A percentile compares a stretch with the other conserved stretches of the same genome.
phyloP scores from a whole-genome alignment of 345 rosid genomes.

The Acer negundo region DNA sequence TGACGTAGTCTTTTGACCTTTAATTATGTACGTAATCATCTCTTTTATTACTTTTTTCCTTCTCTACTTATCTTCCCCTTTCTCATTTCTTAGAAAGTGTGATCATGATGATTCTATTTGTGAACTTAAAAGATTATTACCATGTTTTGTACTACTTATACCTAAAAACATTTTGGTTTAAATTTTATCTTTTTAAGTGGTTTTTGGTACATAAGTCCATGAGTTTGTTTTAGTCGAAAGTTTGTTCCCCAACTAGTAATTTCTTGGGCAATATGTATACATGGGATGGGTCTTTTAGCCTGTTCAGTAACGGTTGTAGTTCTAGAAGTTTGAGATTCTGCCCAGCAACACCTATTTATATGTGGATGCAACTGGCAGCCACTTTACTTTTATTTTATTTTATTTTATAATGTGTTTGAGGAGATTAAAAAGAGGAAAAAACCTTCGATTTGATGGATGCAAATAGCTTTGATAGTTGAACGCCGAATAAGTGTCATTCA shows the following conservation, averaged over 20 bases:
- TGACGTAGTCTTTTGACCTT: neutral
- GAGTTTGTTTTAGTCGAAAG: too few relatives aligned
- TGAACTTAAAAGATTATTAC: neutral
- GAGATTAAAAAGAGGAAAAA: neutral
- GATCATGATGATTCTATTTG: neutral
- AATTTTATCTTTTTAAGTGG: neutral
- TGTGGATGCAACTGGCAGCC: slow-evolving; percentile 19
- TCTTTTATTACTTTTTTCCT: neutral
- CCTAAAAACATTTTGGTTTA: neutral
- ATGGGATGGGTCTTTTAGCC: slow-evolving; percentile 15
- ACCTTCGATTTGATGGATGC: too few relatives aligned
- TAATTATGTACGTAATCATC: neutral
- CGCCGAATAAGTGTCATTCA: too few relatives aligned
- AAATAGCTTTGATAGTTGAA: too few relatives aligned
- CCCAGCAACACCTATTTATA: slow-evolving; percentile 18
- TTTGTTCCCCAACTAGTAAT: too few relatives aligned
- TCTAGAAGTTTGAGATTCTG: slow-evolving; percentile 23
- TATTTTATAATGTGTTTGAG: slow-evolving; percentile 1
- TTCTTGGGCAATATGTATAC: slow-evolving; percentile 4
- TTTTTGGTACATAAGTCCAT: too few relatives aligned
- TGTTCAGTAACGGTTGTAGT: slow-evolving; percentile 28
- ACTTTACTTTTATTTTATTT: slow-evolving; percentile 20
- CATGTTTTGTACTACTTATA: neutral
- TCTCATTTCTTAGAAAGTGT: neutral
- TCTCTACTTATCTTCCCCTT: neutral